phyloP scores from a whole-genome alignment of 1,284 basidiomycete genomes.

The Cryptococcus jaspeensis region DNA sequence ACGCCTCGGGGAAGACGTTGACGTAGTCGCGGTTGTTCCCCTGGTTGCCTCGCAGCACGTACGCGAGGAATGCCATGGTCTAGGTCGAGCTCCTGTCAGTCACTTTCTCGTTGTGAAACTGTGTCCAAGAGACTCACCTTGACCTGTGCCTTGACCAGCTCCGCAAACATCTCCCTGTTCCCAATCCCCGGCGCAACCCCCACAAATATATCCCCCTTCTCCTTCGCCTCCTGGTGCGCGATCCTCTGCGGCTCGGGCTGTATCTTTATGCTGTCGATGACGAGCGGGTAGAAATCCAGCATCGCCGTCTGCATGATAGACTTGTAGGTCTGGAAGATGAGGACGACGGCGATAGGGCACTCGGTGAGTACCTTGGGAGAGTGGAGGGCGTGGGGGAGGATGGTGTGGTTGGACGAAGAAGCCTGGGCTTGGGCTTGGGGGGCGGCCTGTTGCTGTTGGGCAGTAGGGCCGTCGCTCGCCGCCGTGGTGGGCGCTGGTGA shows the following conservation, averaged over 20 bases:
- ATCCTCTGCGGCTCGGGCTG: constrained; percentile 85
- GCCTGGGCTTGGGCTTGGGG: constrained; percentile 9
- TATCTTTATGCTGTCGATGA: constrained; percentile 68
- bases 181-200: constrained; percentile 74
- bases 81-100: constrained; percentile 37
- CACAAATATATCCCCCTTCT: constrained; percentile 76
- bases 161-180: constrained; percentile 77
- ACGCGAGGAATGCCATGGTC: constrained; percentile 92
- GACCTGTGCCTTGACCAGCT: constrained; percentile 89
- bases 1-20: constrained; percentile 76
- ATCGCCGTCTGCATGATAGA: constrained; percentile 66
- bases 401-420: constrained; percentile 19
- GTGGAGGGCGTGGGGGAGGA: constrained; percentile 55
- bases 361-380: constrained; percentile 96
- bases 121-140: constrained; percentile 60
- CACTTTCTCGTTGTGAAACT: background rate
- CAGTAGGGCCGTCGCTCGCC: constrained; percentile 18
- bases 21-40: constrained; percentile 73
- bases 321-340: constrained; percentile 80
- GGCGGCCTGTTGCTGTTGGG: constrained; percentile 7
- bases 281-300: constrained; percentile 69
- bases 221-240: constrained; percentile 74
- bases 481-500: constrained; percentile 24
- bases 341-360: constrained; percentile 88
- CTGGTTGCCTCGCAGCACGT: constrained; percentile 72